Evolutionary conservation across 2,329 filamentous ascomycete species (phyloP).

Genomic region (Venturia oleaginea): DNA sequence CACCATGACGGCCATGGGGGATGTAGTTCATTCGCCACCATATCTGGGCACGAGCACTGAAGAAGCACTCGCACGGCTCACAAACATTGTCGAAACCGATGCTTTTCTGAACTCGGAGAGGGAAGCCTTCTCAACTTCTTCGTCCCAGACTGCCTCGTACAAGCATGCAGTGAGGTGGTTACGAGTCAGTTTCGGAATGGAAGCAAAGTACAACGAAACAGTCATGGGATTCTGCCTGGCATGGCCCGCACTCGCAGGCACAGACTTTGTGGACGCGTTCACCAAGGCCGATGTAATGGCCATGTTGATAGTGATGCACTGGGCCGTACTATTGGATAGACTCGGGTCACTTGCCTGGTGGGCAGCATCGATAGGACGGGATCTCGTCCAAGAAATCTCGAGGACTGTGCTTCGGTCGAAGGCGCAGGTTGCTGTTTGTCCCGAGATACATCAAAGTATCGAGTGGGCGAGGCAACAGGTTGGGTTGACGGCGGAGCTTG

Average conservation of each 20-base stretch:
- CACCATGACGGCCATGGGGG: neutral
- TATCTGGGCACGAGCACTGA: neutral
- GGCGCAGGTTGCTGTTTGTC: neutral
- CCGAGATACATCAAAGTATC: neutral
- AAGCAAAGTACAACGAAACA: neutral
- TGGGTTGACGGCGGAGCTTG: neutral
- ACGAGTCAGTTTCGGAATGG: neutral
- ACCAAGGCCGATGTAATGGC: neutral
- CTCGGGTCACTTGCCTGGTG: neutral
- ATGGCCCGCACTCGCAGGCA: neutral
- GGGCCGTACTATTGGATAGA: neutral
- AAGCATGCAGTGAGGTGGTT: neutral
- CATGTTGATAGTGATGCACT: constrained; percentile 2
- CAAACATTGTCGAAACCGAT: neutral
- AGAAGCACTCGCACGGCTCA: neutral
- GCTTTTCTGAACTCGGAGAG: neutral
- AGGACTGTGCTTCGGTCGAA: neutral
- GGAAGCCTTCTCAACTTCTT: neutral
- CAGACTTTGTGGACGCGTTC: neutral
- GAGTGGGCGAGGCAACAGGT: neutral
- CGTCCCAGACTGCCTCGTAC: neutral
- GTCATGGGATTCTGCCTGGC: neutral
- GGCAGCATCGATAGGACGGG: constrained; percentile 1
- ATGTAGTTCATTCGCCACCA: neutral
- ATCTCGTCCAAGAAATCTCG: neutral